Evolutionary conservation across 2,329 filamentous ascomycete species (phyloP).

Genomic region (Pseudocercospora ulei): DNA sequence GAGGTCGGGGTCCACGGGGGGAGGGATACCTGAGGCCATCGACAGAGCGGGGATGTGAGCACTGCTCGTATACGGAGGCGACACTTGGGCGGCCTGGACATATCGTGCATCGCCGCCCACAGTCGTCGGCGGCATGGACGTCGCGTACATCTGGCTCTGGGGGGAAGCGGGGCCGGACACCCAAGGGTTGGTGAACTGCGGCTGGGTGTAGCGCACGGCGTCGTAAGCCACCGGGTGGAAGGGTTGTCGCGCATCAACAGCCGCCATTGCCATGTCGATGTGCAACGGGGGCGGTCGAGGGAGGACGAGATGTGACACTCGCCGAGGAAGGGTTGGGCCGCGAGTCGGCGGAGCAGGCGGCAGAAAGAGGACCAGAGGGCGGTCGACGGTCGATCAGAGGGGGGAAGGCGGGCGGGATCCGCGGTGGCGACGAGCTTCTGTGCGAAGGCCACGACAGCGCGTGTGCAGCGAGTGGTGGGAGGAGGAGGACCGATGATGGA

Average conservation of each 20-base stretch:
- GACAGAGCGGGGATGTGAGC: slow-evolving; percentile 59
- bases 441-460: too few species aligned
- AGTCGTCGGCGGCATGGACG: slow-evolving; percentile 53
- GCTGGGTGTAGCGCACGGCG: slow-evolving; percentile 59
- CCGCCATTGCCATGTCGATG: slow-evolving; percentile 72
- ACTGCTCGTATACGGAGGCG: slow-evolving; percentile 54
- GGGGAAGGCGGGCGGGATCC: too few species aligned
- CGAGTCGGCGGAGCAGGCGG: slow-evolving; percentile 26
- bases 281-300: slow-evolving; percentile 17
- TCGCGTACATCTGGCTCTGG: slow-evolving; percentile 55
- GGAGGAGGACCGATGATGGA: too few species aligned
- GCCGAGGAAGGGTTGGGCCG: slow-evolving; percentile 18
- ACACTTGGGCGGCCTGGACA: slow-evolving; percentile 29
- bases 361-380: slow-evolving; percentile 24
- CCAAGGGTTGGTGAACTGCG: slow-evolving; percentile 90
- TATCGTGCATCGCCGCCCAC: slow-evolving; percentile 45
- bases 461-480: too few species aligned
- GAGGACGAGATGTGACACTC: slow-evolving; percentile 24
- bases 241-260: slow-evolving; percentile 70
- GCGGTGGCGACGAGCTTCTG: too few species aligned
- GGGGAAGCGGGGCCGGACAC: slow-evolving; percentile 49
- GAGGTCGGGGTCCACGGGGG: slow-evolving; percentile 46
- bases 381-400: slow-evolving; percentile 1
- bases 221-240: slow-evolving; percentile 74
- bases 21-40: slow-evolving; percentile 59